A percentile compares a stretch with the other conserved stretches of the same genome.
Conservation (phyloP, 2,329 filamentous ascomycete species). For the Ophiognomonia clavigignenti-juglandacearum region DNA sequence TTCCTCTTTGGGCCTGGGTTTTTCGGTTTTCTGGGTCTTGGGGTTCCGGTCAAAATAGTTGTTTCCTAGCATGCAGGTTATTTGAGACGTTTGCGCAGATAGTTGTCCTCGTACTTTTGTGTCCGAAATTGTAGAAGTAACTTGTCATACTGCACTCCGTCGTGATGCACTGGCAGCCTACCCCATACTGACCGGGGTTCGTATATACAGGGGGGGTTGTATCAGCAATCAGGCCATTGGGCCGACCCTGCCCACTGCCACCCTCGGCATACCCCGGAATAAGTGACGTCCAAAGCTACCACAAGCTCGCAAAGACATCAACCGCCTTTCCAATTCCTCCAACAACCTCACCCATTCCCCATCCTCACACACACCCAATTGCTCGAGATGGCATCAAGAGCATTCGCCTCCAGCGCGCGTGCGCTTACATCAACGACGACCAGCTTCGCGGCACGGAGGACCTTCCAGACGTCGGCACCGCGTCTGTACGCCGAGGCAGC, state of each 20-base stretch:
- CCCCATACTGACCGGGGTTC: background rate
- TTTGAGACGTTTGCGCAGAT: constrained; percentile 5
- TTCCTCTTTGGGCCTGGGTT: constrained; percentile 7
- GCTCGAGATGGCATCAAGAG: constrained; percentile 41
- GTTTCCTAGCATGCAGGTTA: constrained; percentile 9
- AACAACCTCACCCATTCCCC: constrained; percentile 1
- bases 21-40: constrained; percentile 11
- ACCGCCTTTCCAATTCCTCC: background rate
- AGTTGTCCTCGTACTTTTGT: background rate
- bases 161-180: background rate
- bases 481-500: constrained; percentile 38
- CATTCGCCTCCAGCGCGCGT: constrained; percentile 34
- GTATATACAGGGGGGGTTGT: background rate
- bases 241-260: background rate
- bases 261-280: background rate
- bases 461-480: constrained; percentile 47
- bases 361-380: constrained; percentile 3
- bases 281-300: constrained; percentile 11
- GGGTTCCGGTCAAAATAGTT: constrained; percentile 15
- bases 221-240: constrained; percentile 9
- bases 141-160: background rate
- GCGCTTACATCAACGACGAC: constrained; percentile 28
- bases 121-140: background rate
- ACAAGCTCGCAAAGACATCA: background rate
- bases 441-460: constrained; percentile 27